Conservation (phyloP, 1,284 basidiomycete genomes). For the Gomphus bonarii region DNA sequence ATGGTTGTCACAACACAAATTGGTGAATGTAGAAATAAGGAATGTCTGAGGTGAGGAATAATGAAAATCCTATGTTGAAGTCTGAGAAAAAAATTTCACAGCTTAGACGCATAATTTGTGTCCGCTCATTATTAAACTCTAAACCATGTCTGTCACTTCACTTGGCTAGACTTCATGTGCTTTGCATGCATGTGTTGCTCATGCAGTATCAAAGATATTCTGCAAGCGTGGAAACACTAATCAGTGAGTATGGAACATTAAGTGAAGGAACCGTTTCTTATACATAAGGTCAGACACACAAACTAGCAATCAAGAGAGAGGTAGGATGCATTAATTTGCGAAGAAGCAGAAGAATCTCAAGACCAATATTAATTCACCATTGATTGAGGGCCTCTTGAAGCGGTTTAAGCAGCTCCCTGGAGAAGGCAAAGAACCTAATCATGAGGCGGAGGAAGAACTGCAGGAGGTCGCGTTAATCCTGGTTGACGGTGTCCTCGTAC, state of each 20-base stretch:
- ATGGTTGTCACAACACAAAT: too few species aligned
- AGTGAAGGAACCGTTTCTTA: constrained; percentile 9
- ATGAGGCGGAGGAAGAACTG: constrained; percentile 27
- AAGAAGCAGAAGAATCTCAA: constrained; percentile 80
- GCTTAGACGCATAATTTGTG: too few species aligned
- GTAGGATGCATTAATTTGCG: constrained; percentile 54
- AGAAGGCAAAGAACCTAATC: constrained; percentile 46
- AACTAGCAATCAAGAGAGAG: constrained; percentile 34
- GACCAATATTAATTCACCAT: constrained; percentile 89
- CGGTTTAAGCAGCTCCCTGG: constrained; percentile 60
- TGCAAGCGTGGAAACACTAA: constrained; percentile 81
- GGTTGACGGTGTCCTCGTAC: constrained; percentile 83
- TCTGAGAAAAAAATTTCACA: too few species aligned
- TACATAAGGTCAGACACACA: constrained; percentile 35
- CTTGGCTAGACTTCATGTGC: too few species aligned
- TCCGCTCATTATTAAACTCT: too few species aligned
- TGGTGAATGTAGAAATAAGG: too few species aligned
- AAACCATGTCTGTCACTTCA: too few species aligned
- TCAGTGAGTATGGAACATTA: constrained; percentile 39
- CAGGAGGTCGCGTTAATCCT: constrained; percentile 68
- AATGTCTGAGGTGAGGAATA: too few species aligned
- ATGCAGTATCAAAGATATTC: constrained; percentile 39
- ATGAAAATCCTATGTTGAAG: too few species aligned
- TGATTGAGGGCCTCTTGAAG: constrained; percentile 81
- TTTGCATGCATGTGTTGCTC: neutral